phyloP scores from a whole-genome alignment of 371 early-diverging fungal genomes.

The Capillidium heterosporum region DNA sequence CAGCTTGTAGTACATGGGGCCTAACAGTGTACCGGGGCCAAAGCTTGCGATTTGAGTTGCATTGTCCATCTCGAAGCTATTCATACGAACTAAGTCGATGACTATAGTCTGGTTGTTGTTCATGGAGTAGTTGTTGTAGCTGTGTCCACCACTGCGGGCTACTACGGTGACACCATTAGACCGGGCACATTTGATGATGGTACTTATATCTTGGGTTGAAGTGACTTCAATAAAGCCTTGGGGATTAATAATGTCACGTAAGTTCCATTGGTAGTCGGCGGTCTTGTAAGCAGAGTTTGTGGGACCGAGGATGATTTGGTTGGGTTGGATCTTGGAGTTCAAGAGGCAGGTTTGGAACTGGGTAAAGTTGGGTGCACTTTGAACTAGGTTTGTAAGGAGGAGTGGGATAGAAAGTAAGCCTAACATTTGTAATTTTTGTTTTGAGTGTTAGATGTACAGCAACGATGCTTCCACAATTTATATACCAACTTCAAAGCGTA shows the following conservation, averaged over 20 bases:
- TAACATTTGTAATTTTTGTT: too few species aligned
- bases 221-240: neutral
- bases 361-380: too few species aligned
- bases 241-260: neutral
- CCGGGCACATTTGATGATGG: constrained; percentile 18
- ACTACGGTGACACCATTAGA: constrained; percentile 9
- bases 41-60: constrained; percentile 8
- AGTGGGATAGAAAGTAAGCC: too few species aligned
- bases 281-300: too few species aligned
- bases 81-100: constrained; percentile 15
- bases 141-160: constrained; percentile 25
- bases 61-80: constrained; percentile 8
- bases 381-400: too few species aligned
- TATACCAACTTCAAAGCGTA: too few species aligned
- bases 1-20: constrained; percentile 13
- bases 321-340: too few species aligned
- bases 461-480: too few species aligned
- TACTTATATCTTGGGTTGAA: constrained; percentile 8
- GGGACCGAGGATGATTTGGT: too few species aligned
- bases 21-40: constrained; percentile 16
- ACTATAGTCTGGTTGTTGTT: constrained; percentile 16
- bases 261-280: neutral
- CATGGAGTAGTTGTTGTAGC: constrained; percentile 16
- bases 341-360: too few species aligned
- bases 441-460: too few species aligned